Base-by-base conservation (phyloP, 495 filamentous ascomycete genomes). In the Daldinia childiae region DNA sequence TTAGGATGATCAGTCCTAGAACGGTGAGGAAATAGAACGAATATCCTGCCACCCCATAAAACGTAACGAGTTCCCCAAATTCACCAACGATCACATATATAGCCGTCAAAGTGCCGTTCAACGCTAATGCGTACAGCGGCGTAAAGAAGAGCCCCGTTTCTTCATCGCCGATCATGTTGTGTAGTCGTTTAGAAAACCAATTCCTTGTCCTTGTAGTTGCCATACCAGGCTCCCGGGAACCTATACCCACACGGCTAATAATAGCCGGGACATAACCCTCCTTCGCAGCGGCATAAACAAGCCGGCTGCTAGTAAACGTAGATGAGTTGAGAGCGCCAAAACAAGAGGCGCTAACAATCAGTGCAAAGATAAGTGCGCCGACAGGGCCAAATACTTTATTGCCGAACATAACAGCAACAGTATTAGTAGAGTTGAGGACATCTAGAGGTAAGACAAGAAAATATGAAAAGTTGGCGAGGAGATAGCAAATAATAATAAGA, bases 21-120 rank as follows among this genome's bases (percentile, higher is more conserved):
- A 99, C 95, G 0, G 95, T 97, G 34, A 97, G 77, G 80, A 99
- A 99, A 81, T 99, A 99, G 78, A 98, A 98, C 0, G 90, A 92
- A 78, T 98, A 99, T 6, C 93, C 94, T 3, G 94, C 95, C 0
- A 99, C 95, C 30, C 96, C 95, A 81, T 97, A 98, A 80, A 99
- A 99, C 5, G 94, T 98, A 56, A 98, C 83, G 1, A 99, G 87
- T 4, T 95, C 97, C 24, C 87, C 85, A 77, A 99, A 99, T 74
- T 97, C 93, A 77, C 95, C 96, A 30, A 95, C 88, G 9, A 90
- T 66, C 61, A 97, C 88, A 78, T 98, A 99, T 15, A 84, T 78
- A 24, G 87, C 79, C 2, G 92, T 95, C 2, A 99, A 79, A 1
- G 76, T 61, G 38, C 87, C 85, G 78, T 98, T 98, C 71, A 98